Conservation (phyloP, 1,284 basidiomycete species). For the Macrocystidia cucumis region DNA sequence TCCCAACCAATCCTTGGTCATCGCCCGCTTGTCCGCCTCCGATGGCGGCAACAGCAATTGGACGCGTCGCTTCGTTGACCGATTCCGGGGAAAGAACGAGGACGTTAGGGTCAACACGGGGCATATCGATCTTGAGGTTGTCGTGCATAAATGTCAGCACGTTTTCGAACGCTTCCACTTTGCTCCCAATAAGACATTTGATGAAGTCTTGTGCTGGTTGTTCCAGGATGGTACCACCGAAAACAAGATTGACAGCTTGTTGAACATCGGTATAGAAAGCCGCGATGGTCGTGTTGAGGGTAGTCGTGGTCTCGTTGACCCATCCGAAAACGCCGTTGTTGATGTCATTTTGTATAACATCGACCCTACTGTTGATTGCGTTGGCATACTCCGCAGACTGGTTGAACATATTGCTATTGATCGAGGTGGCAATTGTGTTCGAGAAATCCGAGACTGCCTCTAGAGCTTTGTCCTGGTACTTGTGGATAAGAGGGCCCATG, state of each 20-base stretch:
- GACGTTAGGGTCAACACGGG: slow-evolving; percentile 62
- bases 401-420: slow-evolving; percentile 77
- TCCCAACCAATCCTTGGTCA: slow-evolving; percentile 63
- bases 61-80: slow-evolving; percentile 69
- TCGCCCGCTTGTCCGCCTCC: slow-evolving; percentile 50
- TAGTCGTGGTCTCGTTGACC: slow-evolving; percentile 88
- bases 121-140: slow-evolving; percentile 76
- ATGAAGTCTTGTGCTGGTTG: slow-evolving; percentile 82
- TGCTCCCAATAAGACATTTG: slow-evolving; percentile 83
- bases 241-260: slow-evolving; percentile 60
- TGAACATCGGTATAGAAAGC: slow-evolving; percentile 72
- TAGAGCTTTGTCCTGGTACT: slow-evolving; percentile 53
- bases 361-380: slow-evolving; percentile 68
- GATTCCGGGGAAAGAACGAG: slow-evolving; percentile 68
- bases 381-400: slow-evolving; percentile 74
- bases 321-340: slow-evolving; percentile 89
- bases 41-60: slow-evolving; percentile 75
- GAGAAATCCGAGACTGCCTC: slow-evolving; percentile 62
- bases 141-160: slow-evolving; percentile 90
- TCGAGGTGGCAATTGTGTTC: slow-evolving; percentile 60
- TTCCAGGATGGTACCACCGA: slow-evolving; percentile 79
- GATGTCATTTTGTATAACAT: slow-evolving; percentile 63
- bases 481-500: slow-evolving; percentile 59
- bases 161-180: slow-evolving; percentile 80
- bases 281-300: slow-evolving; percentile 77